Base-by-base conservation (phyloP, 805 yeast species). In the Myxozyma neotropica region DNA sequence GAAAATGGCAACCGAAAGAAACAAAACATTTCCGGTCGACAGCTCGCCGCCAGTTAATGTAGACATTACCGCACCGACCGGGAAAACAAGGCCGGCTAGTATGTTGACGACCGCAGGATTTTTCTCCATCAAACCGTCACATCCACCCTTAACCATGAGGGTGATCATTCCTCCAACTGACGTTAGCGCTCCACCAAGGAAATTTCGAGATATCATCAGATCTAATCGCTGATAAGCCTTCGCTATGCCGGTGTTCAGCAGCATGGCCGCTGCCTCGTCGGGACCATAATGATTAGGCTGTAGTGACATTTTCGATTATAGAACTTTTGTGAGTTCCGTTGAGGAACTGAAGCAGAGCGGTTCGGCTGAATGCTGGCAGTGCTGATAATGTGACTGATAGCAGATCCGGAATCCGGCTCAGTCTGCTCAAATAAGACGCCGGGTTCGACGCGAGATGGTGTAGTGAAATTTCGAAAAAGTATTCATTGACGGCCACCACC, bases 131-230 rank as follows among this genome's bases (percentile, higher is more conserved):
- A 63, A 33, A 3, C 57, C 65, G n/a, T 52, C 47, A 26, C 65
- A 63, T 19, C 66, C 66, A 13, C 66, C 66, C 24, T 54, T 57
- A 17, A 63, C 66, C 19, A 61, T n/a, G 27, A 63, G 44, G n/a
- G 61, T 61, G 29, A 63, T 26, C 56, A 63, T 38, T 6, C 66
- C 66, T n/a, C 66, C 66, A 29, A 63, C 59, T 1, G 66, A 63
- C 4, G 64, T 47, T n/a, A 61, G 24, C 4, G 65, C 66, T 19
- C 66, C 66, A 10, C 65, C 66, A 36, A 63, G 17, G 39, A 63
- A 63, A 44, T 61, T 61, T 27, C 61, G 61, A 12, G 62, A 33
- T 23, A 63, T 45, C 57, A 53, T 57, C 45, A 50, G 46, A 26
- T 63, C 66, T 24, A 59, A 23, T 40, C 59, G 61, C 40, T 63